Base-by-base conservation (phyloP, 352 stramenopile species). In the Globisporangium viniferum region DNA sequence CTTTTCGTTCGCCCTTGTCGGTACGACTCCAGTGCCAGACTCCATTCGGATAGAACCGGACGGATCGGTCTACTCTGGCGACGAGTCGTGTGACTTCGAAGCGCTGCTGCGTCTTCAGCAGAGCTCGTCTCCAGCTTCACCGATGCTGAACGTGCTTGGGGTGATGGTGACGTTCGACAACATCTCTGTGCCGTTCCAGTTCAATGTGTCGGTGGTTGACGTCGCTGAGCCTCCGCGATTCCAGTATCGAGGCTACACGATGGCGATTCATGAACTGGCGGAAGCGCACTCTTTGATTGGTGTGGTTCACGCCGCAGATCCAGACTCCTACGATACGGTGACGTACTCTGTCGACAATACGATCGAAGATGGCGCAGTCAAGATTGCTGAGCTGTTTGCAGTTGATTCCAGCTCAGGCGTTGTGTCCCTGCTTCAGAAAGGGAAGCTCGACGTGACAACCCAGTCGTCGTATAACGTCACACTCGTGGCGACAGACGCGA, bases 261-360 rank as follows among this genome's bases (percentile, higher is more conserved):
- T 82, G 39, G 76, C 78, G 10, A 66, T 86, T 22, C 73, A 88
- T 31, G 81, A 90, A 58, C 62, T 86, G 5, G 61, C 78, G 6
- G 66, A 53, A 20, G 62, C 68, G 29, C 66, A 74, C 8, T 65
- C 73, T 0, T 60, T 87, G 49, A 58, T 87, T 53, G 80, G 82
- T 2, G 63, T 82, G 5, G 67, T 87, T 0, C 72, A 76, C 15
- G 79, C 79, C 9, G 63, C 55, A 0, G 82, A 90, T 22, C 64
- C 74, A 0, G 82, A 90, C 41, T 51, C 73, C 0, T 77, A 73
- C 9, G 79, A 87, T 54, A 66, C 44, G 1, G 14, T 82, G 9
- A 20, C 24, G 18, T 88, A 78, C 66, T 69, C 48, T 9, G 70
- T 64, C 41, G 51, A 74, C 31, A 36, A 49, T 3, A 41, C 35